Conservation (phyloP, 768 basidiomycete species). For the Antrodiella citrinella region DNA sequence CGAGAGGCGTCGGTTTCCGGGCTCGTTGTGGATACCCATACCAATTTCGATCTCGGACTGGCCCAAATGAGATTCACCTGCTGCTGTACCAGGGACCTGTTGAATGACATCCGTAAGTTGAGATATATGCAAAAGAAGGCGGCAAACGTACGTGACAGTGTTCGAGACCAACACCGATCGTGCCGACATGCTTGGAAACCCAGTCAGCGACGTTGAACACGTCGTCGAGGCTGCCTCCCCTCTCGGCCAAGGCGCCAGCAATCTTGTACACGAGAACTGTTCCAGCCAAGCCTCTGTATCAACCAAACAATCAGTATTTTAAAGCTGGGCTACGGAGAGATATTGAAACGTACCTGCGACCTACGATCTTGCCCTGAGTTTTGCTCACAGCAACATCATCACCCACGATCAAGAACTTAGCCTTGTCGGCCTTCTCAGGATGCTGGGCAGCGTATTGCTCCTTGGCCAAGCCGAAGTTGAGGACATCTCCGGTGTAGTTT, state of each 20-base stretch:
- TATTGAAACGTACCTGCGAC: slow-evolving; percentile 47
- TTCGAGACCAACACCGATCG: slow-evolving; percentile 81
- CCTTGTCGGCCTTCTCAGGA: slow-evolving; percentile 55
- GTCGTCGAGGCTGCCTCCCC: slow-evolving; percentile 59
- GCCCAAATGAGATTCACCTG: slow-evolving; percentile 45
- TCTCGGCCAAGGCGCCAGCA: slow-evolving; percentile 70
- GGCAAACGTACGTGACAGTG: slow-evolving; percentile 66
- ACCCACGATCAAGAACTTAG: slow-evolving; percentile 77
- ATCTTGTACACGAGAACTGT: slow-evolving; percentile 86
- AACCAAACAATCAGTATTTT: too few species aligned
- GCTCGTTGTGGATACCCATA: slow-evolving; percentile 89
- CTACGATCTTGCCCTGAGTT: slow-evolving; percentile 77
- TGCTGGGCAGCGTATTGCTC: slow-evolving; percentile 72
- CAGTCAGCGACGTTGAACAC: slow-evolving; percentile 62
- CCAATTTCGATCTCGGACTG: slow-evolving; percentile 77
- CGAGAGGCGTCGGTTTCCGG: slow-evolving; percentile 58
- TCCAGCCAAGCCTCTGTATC: slow-evolving; percentile 66
- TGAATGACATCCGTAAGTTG: neutral
- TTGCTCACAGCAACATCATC: slow-evolving; percentile 87
- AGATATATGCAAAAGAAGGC: neutral
- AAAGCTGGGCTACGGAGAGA: too few species aligned
- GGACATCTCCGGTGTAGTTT: slow-evolving; percentile 86
- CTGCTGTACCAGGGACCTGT: slow-evolving; percentile 73
- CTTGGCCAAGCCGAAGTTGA: slow-evolving; percentile 86
- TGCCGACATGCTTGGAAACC: slow-evolving; percentile 59